Evolutionary conservation across 2,329 filamentous ascomycete species (phyloP).

Genomic region (Sporothrix variecibatus): DNA sequence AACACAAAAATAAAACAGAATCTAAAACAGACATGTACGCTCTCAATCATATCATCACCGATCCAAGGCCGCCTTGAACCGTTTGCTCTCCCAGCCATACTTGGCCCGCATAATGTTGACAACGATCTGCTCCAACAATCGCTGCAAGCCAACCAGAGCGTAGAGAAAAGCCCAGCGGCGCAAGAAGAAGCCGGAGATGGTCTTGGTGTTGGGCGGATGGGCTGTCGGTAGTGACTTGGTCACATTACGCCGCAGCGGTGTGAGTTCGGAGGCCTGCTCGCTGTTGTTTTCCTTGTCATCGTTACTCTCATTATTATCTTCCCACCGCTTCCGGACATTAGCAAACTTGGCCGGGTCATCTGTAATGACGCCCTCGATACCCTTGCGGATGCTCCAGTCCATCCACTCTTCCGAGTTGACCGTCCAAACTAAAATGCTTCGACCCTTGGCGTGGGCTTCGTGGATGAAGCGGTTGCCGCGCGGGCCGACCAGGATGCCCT

Average conservation of each 20-base stretch:
- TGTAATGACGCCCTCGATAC: slow-evolving; percentile 79
- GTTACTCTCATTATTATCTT: neutral
- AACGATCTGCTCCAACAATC: slow-evolving; percentile 24
- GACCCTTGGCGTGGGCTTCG: slow-evolving; percentile 55
- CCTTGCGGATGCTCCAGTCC: slow-evolving; percentile 71
- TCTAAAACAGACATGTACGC: neutral
- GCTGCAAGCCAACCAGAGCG: slow-evolving; percentile 24
- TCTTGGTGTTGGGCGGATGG: slow-evolving; percentile 22
- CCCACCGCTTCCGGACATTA: slow-evolving; percentile 53
- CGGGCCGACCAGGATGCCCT: slow-evolving; percentile 67
- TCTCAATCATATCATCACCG: neutral
- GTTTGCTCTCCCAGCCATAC: slow-evolving; percentile 25
- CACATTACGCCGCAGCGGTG: neutral
- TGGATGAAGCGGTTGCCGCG: slow-evolving; percentile 67
- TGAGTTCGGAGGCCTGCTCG: neutral
- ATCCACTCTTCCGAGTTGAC: slow-evolving; percentile 79
- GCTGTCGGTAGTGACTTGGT: neutral
- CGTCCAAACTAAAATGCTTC: slow-evolving; percentile 78
- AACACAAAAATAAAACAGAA: neutral
- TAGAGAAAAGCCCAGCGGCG: slow-evolving; percentile 31
- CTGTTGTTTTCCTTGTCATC: neutral
- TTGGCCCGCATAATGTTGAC: slow-evolving; percentile 17
- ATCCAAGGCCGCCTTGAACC: slow-evolving; percentile 25
- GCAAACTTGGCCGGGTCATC: slow-evolving; percentile 74
- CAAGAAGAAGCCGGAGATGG: slow-evolving; percentile 27